Evolutionary conservation across 2,329 filamentous ascomycete species (phyloP).

Genomic region (Colletotrichum cuscutae): DNA sequence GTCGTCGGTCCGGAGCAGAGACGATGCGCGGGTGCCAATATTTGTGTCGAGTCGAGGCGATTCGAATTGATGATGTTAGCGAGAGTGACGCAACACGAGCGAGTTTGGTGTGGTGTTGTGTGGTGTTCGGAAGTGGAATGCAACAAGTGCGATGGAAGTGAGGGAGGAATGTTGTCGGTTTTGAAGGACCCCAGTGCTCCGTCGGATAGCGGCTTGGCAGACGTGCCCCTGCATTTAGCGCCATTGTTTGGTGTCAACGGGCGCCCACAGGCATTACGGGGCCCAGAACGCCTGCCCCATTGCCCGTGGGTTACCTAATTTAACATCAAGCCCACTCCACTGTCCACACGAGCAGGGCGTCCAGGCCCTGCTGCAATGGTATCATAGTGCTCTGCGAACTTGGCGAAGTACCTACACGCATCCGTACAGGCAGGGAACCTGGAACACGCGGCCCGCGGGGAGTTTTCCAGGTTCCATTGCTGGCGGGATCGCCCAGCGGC

Average conservation of each 20-base stretch:
- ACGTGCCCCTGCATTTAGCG: conserved; percentile 29
- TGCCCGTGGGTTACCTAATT: not conserved
- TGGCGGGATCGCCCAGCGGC: not conserved
- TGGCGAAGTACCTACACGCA: too few relatives aligned
- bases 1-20: too few relatives aligned
- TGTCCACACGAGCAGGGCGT: not conserved
- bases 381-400: too few relatives aligned
- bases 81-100: conserved; percentile 13
- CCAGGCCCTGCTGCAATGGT: not conserved
- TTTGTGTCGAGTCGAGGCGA: not conserved
- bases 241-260: conserved; percentile 12
- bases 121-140: not conserved
- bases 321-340: not conserved
- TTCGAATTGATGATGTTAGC: not conserved
- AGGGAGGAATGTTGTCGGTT: conserved; percentile 26
- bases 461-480: not conserved
- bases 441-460: conserved; percentile 21
- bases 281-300: conserved; percentile 5
- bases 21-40: not conserved
- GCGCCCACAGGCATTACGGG: conserved; percentile 16
- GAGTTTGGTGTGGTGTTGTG: not conserved
- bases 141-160: not conserved
- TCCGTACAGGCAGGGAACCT: not conserved
- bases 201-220: conserved; percentile 25
- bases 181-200: conserved; percentile 12